These are phyloP conservation scores for Vitis vinifera DNA, from an alignment of 164 flowering plant species.

Conservation along the genomic window DNA sequence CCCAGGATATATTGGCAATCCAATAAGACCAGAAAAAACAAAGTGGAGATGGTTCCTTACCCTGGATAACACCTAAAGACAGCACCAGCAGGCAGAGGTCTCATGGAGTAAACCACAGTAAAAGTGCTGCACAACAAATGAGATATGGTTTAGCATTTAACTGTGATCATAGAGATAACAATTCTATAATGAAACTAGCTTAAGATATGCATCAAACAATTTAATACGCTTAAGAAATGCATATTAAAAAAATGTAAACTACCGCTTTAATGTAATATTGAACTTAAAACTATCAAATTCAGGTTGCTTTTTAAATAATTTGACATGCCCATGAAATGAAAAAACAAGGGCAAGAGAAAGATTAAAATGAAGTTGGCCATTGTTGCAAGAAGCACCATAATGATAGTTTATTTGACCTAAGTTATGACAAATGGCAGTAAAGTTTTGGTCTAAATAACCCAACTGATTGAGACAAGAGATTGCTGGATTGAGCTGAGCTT, in stretches of 20 bases:
- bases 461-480: not conserved
- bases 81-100: conserved; percentile 85
- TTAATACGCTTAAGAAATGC: too few species aligned
- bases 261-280: not conserved
- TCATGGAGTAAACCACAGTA: conserved; percentile 86
- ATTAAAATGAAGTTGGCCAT: not conserved
- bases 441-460: too few species aligned
- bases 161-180: not conserved
- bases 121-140: conserved; percentile 63
- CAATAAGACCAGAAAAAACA: not conserved
- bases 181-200: not conserved
- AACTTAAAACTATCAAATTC: not conserved
- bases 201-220: not conserved
- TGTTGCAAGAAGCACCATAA: not conserved
- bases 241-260: not conserved
- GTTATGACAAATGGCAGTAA: too few species aligned
- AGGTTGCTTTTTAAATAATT: not conserved
- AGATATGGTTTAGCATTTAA: not conserved
- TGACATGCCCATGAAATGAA: not conserved
- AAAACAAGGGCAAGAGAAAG: not conserved
- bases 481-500: not conserved
- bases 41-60: conserved; percentile 36
- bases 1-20: too few species aligned
- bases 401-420: too few species aligned
- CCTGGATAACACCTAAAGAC: conserved; percentile 95